These are phyloP conservation scores for Silybum marianum DNA, from an alignment of 129 eudicot species.

Conservation along the genomic window DNA sequence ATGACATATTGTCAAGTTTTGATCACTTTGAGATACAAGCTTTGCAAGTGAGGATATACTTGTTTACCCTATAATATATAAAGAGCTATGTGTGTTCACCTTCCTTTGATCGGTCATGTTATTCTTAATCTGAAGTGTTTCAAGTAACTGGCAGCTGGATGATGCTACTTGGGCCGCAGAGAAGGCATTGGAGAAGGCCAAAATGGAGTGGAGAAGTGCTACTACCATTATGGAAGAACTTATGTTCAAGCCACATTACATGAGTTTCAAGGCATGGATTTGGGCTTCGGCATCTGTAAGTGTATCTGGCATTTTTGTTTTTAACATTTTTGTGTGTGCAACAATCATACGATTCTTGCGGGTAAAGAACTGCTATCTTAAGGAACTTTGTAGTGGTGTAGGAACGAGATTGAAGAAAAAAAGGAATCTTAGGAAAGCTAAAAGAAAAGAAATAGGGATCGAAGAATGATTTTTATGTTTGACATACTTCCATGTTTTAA, in stretches of 20 bases:
- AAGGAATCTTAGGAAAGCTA: neutral
- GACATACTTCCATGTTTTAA: neutral
- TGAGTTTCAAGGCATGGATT: conserved; percentile 81
- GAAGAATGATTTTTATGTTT: neutral
- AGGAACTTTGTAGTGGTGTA: neutral
- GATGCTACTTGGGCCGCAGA: conserved; percentile 91
- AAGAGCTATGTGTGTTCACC: neutral
- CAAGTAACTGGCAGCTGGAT: conserved; percentile 64
- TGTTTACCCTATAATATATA: neutral
- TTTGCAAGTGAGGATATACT: conserved; percentile 60
- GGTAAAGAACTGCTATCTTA: neutral
- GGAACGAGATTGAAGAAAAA: neutral
- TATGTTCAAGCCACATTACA: conserved; percentile 56
- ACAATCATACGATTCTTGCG: neutral
- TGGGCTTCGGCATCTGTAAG: conserved; percentile 99
- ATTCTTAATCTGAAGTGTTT: conserved; percentile 33
- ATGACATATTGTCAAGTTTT: conserved; percentile 75
- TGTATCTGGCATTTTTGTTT: neutral
- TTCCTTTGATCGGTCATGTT: conserved; percentile 10
- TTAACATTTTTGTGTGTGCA: neutral
- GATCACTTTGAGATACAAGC: conserved; percentile 71
- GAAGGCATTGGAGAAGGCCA: conserved; percentile 57
- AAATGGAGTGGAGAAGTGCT: conserved; percentile 67
- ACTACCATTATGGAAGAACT: conserved; percentile 56
- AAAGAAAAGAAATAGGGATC: neutral